These are phyloP conservation scores for Trichoderma sp. DNA, from an alignment of 2,329 filamentous ascomycete species.

Conservation along the genomic window DNA sequence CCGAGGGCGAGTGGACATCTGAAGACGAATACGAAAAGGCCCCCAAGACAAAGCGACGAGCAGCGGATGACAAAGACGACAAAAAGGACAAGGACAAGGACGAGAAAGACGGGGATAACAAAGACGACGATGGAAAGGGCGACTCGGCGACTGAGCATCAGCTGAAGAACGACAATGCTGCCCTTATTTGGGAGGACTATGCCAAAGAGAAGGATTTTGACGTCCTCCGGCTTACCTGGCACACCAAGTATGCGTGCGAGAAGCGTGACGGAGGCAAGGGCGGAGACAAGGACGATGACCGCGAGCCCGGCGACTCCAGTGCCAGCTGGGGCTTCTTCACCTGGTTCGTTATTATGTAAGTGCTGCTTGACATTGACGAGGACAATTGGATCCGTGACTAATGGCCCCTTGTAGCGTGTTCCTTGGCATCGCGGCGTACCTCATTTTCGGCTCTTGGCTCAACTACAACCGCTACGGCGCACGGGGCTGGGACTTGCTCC, in stretches of 20 bases:
- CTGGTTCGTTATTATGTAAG: constrained; percentile 93
- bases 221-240: constrained; percentile 77
- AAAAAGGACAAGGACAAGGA: constrained; percentile 32
- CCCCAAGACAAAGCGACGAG: constrained; percentile 20
- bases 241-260: constrained; percentile 85
- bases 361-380: constrained; percentile 29
- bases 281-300: constrained; percentile 46
- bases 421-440: constrained; percentile 80
- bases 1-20: constrained; percentile 67
- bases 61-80: constrained; percentile 35
- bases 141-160: constrained; percentile 52
- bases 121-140: constrained; percentile 44
- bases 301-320: constrained; percentile 49
- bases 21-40: constrained; percentile 48
- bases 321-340: constrained; percentile 92
- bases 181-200: constrained; percentile 78
- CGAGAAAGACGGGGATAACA: constrained; percentile 38
- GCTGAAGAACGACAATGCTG: constrained; percentile 57
- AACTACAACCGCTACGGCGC: constrained; percentile 98
- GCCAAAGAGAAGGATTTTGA: constrained; percentile 57
- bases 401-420: constrained; percentile 67
- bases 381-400: neutral
- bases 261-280: constrained; percentile 50
- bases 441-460: constrained; percentile 98
- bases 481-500: constrained; percentile 90